Base-by-base conservation (phyloP, 2,329 filamentous ascomycete genomes). In the Sphaerulina populicola region DNA sequence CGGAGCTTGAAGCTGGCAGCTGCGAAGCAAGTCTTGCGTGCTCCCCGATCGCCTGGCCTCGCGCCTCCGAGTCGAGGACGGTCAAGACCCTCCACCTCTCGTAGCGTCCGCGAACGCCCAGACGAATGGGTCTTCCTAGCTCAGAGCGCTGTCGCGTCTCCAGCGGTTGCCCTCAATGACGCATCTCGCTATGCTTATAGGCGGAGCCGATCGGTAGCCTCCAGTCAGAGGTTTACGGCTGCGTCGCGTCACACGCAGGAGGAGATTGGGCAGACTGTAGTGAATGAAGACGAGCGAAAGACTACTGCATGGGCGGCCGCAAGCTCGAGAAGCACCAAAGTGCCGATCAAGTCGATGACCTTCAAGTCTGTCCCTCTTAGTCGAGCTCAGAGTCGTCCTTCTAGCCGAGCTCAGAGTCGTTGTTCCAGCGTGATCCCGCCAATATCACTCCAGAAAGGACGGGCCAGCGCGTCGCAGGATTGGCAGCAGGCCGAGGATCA, bases 271-370 rank as follows among this genome's bases (percentile, higher is more conserved):
- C 35, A 27, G 36, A 36, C 21, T 9, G 21, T 30, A 2, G 23
- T 27, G 9, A n/a, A 37, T 9, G 46, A n/a, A 14, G 21, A 23
- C 29, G 38, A 42, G 14, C 14, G 12, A n/a, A 41, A 27, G 10
- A 21, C 27, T 29, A 41, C 33, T 23, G 46, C 46, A 15, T 48
- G 46, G 46, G 46, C 46, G 12, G 46, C 46, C 14, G 46, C 46
- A 21, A 48, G 46, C 31, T 37, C 46, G 6, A 39, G 38, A 41
- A 48, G 46, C 37, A 48, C 46, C 37, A 48, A 40, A 40, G 38
- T 48, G 15, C 46, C 46, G 8, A 41, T 48, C 38, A 48, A 41
- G 29, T 15, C 14, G 9, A 42, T 48, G 46, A 42, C 38, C 38
- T 48, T 48, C 30, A 30, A 33, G 15, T 33, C 46, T 33, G 46